A percentile compares a stretch with the other conserved stretches of the same genome.
Evolutionary conservation across 305 asterid genomes (phyloP).

Genomic region (Fraxinus baroniana): DNA sequence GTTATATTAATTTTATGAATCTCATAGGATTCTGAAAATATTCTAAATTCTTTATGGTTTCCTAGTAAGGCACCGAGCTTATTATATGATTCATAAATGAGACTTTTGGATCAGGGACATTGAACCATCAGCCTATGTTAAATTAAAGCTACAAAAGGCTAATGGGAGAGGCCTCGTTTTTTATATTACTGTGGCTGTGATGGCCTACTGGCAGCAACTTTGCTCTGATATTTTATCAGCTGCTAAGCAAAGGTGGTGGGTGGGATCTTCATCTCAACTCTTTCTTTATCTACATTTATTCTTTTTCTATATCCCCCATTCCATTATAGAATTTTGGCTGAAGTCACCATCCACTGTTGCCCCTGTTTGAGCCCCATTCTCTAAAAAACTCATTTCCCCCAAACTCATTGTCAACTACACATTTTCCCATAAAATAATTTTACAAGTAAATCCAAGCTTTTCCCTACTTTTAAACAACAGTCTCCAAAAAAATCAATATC

Average conservation of each 20-base stretch:
- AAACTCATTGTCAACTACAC: not conserved
- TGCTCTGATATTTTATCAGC: not conserved
- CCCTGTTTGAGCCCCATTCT: not conserved
- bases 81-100: not conserved
- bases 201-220: not conserved
- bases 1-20: not conserved
- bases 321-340: not conserved
- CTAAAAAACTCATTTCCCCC: not conserved
- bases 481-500: not conserved
- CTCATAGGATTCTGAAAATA: not conserved
- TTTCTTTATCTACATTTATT: not conserved
- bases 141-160: not conserved
- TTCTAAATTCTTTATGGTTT: not conserved
- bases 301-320: not conserved
- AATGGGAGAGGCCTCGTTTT: not conserved
- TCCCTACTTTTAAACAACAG: not conserved
- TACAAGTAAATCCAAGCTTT: not conserved
- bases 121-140: not conserved
- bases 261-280: not conserved
- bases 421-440: too few species aligned
- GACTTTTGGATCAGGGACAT: not conserved
- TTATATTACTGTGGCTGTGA: not conserved
- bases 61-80: not conserved
- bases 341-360: not conserved
- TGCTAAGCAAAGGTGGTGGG: not conserved